Evolutionary conservation across 2,329 filamentous ascomycete genomes (phyloP), one percentile per base, ranked within the genome.

Genomic region (Fonsecaea erecta): DNA sequence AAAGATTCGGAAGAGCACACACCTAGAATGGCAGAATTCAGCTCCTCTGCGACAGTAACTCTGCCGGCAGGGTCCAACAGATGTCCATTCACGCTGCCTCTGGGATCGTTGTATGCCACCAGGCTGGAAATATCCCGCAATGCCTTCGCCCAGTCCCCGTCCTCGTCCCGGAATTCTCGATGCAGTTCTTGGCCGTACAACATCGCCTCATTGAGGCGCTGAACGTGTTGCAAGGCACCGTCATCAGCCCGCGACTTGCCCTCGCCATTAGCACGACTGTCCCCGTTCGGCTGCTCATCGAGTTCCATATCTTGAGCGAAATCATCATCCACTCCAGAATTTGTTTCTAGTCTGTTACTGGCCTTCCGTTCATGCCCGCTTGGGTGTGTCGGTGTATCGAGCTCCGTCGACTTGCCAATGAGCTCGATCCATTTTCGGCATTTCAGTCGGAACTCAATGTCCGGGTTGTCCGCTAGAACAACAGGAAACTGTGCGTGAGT

Each of bases 351-450:
- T 11, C 79, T 76, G 14, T 74, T 77, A 35, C 74, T 74, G 60
- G 75, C 71, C 34, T 58, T 63, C n/a, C 53, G 56, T 24, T 72
- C 61, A 56, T 74, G 74, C 32, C 76, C 68, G 71, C 77, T 71
- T 3, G 75, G 71, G 8, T 82, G 80, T 37, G 80, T 77, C 7
- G 79, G 77, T 37, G 83, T 79, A 72, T 83, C 84, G 18, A 90
- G 77, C 71, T 93, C 90, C 1, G 89, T 88, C 37, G 88, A 88
- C 64, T 85, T 86, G 46, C 90, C 86, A 72, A 96, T 92, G 89
- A 99, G 94, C 77, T 99, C 95, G 66, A 98, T 89, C 76, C 98
- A 97, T 75, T 95, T 96, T 66, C 93, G 88, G 75, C 93, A 97
- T 70, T 90, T 87, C 55, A 99, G 82, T 64, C 89, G 90, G 78